phyloP scores from a whole-genome alignment of 805 yeast genomes.

The Spathaspora passalidarum region DNA sequence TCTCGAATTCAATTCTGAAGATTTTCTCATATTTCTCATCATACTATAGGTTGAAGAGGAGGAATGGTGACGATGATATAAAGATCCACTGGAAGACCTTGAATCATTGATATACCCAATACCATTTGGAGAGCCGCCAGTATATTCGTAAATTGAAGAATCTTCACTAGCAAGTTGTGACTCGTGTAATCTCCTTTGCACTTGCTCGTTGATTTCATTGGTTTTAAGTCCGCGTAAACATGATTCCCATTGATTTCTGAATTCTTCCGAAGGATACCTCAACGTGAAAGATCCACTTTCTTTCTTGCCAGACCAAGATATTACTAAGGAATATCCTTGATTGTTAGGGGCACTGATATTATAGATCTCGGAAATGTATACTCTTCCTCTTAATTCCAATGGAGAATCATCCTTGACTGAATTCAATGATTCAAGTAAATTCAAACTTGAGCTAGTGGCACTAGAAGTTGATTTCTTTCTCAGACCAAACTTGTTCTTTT shows the following conservation, averaged over 20 bases:
- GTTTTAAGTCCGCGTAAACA: conserved; percentile 53
- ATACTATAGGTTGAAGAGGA: conserved; percentile 42
- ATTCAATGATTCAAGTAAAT: conserved; percentile 33
- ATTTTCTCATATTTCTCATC: conserved; percentile 33
- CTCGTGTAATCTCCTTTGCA: conserved; percentile 35
- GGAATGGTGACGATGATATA: conserved; percentile 37
- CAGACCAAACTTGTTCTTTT: conserved; percentile 41
- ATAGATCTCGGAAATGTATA: conserved; percentile 65
- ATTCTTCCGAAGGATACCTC: conserved; percentile 80
- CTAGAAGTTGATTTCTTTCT: conserved; percentile 50
- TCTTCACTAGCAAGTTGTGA: conserved; percentile 28
- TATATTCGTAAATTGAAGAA: conserved; percentile 15
- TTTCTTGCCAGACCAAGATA: conserved; percentile 80
- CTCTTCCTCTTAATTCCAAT: conserved; percentile 73
- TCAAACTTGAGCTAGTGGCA: conserved; percentile 34
- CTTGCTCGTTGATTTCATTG: conserved; percentile 37
- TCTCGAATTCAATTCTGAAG: conserved; percentile 14
- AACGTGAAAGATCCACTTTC: conserved; percentile 86
- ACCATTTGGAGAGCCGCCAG: conserved; percentile 10
- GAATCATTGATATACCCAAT: conserved; percentile 11
- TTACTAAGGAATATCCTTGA: conserved; percentile 56
- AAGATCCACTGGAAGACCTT: conserved; percentile 29
- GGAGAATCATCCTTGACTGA: conserved; percentile 24
- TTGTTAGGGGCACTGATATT: conserved; percentile 34
- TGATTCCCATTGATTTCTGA: conserved; percentile 75